Evolutionary conservation across 805 yeast species (phyloP), one percentile per base, ranked within the genome.

Genomic region (Brettanomyces bruxellensis): DNA sequence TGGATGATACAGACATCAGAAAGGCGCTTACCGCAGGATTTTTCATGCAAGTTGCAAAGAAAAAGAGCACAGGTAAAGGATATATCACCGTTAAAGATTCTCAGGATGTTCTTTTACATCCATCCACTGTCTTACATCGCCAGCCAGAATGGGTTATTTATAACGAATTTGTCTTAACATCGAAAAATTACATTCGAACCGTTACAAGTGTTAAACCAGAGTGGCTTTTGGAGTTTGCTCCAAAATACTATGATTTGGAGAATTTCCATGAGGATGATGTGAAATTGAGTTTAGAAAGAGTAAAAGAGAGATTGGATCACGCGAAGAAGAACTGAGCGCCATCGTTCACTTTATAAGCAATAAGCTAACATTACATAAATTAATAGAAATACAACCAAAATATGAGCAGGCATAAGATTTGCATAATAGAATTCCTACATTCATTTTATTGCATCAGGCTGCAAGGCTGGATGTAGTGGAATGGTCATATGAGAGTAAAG

Each of bases 21-120:
- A 86, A 84, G 63, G 96, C 98, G 0, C 67, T 93, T 48, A 75
- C 87, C 4, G 77, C 87, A n/a, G 99, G 99, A 2, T 90, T 89
- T 65, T 93, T 93, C 71, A 90, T 93, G 98, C 99, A 93, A 70
- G 95, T 86, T 46, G 98, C 97, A 34, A 93, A 90, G 69, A 87
- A 86, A 71, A 80, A 79, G 69, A 77, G 85, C n/a, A 81, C 87
- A 36, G 74, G 78, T 38, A 84, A 83, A 57, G 90, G 86, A n/a
- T 91, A 84, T 64, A 75, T 86, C 55, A 93, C 99, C 0, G 85
- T 90, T 44, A 89, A 89, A 66, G 99, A 93, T 66, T 89, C 90
- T 60, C 99, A 93, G 70, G 98, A 91, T 51, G 98, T 91, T 11
- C 68, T 89, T 57, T 74, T 93, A 41, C 99, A 93, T 62, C 99